These are phyloP conservation scores for Cystofilobasidium macerans DNA, from an alignment of 768 basidiomycete genomes.

Conservation along the genomic window DNA sequence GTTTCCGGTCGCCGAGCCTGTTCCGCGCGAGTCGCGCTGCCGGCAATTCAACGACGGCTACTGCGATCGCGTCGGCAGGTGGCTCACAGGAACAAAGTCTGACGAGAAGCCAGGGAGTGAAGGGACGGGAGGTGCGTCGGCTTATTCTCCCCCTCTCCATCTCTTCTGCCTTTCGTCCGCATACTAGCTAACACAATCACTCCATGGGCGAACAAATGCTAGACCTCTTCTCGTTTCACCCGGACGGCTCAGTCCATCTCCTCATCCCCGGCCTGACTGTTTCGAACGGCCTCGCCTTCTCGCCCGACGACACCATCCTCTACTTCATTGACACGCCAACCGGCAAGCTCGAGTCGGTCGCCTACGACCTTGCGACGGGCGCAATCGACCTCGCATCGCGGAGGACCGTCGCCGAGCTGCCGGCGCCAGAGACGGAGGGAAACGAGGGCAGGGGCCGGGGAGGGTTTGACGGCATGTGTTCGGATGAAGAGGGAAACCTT, in stretches of 20 bases:
- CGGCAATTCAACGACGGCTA: constrained; percentile 24
- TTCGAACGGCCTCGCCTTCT: constrained; percentile 20
- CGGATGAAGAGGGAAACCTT: constrained; percentile 6
- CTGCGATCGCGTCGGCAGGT: background rate
- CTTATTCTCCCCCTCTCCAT: background rate
- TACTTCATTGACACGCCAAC: constrained; percentile 58
- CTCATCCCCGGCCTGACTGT: background rate
- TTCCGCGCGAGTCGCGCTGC: background rate
- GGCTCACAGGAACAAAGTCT: background rate
- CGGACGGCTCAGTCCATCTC: background rate
- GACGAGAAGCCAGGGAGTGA: background rate
- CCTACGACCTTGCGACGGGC: constrained; percentile 50
- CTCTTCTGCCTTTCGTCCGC: background rate
- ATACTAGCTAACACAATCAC: background rate
- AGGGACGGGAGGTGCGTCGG: background rate
- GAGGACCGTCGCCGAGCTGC: constrained; percentile 41
- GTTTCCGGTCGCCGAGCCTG: background rate
- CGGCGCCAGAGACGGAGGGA: background rate
- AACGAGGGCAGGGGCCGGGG: constrained; percentile 5
- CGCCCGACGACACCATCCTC: constrained; percentile 36
- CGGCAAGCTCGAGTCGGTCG: constrained; percentile 56
- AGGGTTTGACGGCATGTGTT: constrained; percentile 16
- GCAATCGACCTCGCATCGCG: constrained; percentile 47
- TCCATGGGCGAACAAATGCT: too few species aligned
- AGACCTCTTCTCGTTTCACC: background rate